These are phyloP conservation scores for Phytophthora europaea DNA, from an alignment of 352 stramenopile species.

Conservation along the genomic window DNA sequence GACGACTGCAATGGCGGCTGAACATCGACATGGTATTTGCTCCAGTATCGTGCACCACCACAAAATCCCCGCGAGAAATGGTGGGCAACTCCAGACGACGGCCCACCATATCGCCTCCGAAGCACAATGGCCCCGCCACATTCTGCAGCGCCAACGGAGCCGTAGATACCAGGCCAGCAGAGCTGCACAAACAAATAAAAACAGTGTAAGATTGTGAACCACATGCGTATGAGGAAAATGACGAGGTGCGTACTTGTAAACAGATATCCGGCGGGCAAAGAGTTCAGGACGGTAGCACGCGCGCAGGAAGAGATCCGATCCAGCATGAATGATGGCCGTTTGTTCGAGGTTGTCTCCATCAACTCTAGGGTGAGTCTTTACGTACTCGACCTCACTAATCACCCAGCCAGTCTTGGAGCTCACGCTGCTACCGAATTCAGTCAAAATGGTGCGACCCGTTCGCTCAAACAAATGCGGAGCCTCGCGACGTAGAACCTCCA, in stretches of 20 bases:
- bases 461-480: conserved; percentile 88
- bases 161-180: conserved; percentile 55
- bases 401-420: conserved; percentile 90
- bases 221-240: not conserved
- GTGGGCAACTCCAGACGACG: conserved; percentile 61
- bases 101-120: conserved; percentile 92
- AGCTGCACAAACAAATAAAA: conserved; percentile 37
- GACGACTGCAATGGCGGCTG: conserved; percentile 89
- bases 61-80: conserved; percentile 79
- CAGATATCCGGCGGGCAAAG: conserved; percentile 83
- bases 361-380: conserved; percentile 76
- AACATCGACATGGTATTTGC: conserved; percentile 92
- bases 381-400: conserved; percentile 92
- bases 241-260: conserved; percentile 75
- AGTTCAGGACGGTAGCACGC: conserved; percentile 87
- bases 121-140: conserved; percentile 93
- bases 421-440: conserved; percentile 92
- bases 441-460: conserved; percentile 85
- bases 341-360: conserved; percentile 47
- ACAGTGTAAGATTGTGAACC: conserved; percentile 5
- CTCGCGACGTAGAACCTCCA: conserved; percentile 67
- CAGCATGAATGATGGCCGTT: conserved; percentile 91
- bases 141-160: conserved; percentile 65
- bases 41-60: conserved; percentile 90
- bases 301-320: conserved; percentile 92